These are phyloP conservation scores for Rhizopogon salebrosus DNA, from an alignment of 768 basidiomycete species.

Conservation along the genomic window DNA sequence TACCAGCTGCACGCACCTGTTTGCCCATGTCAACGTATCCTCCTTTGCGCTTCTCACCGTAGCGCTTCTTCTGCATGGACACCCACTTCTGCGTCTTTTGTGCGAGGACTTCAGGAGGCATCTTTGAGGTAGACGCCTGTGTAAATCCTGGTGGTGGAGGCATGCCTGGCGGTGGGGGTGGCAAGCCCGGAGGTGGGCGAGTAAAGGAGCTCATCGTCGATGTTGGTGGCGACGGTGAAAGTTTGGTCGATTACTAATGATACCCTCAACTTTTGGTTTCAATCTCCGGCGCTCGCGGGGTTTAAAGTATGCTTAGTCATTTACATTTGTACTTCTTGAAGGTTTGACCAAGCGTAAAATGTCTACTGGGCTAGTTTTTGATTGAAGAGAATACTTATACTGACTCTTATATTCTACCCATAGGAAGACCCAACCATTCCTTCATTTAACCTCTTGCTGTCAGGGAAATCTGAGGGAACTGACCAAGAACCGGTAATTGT, in stretches of 20 bases:
- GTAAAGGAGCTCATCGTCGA: constrained; percentile 28
- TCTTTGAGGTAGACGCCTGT: constrained; percentile 33
- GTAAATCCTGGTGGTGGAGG: constrained; percentile 29
- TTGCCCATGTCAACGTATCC: constrained; percentile 92
- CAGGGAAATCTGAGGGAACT: too few relatives aligned
- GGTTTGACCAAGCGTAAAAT: too few relatives aligned
- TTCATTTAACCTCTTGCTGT: too few relatives aligned
- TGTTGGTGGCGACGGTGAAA: constrained; percentile 24
- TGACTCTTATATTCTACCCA: too few relatives aligned
- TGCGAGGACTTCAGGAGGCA: constrained; percentile 68
- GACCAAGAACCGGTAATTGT: too few relatives aligned
- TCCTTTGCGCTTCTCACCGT: constrained; percentile 86
- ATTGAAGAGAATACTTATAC: too few relatives aligned
- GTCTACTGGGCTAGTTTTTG: too few relatives aligned
- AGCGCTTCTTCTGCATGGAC: constrained; percentile 88
- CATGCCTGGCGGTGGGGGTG: constrained; percentile 37
- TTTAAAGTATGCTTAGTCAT: neutral
- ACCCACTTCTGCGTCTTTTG: constrained; percentile 97
- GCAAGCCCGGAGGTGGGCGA: constrained; percentile 28
- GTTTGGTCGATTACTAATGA: constrained; percentile 21
- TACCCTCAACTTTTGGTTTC: constrained; percentile 7
- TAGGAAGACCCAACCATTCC: too few relatives aligned
- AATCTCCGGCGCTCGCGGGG: constrained; percentile 15
- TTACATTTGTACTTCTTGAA: too few relatives aligned
- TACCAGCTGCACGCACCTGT: constrained; percentile 50